A percentile compares a stretch with the other conserved stretches of the same genome.
Conservation (phyloP, 2,329 filamentous ascomycete genomes). For the Cladosporium oxysporum region DNA sequence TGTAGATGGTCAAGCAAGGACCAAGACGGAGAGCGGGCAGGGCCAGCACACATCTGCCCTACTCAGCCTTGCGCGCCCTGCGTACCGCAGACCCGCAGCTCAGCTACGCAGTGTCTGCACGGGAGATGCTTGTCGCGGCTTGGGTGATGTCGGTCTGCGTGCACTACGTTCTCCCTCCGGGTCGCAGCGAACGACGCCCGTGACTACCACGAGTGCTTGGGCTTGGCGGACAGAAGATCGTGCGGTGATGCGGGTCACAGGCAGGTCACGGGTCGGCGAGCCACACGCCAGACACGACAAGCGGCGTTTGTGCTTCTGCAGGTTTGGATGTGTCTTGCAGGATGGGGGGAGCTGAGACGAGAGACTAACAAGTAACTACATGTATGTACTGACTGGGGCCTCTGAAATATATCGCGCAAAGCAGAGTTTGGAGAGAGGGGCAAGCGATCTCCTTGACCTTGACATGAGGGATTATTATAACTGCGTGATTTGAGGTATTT, state of each 20-base stretch:
- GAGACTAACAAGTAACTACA: neutral
- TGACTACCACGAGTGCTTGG: neutral
- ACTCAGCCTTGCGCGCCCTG: constrained; percentile 14
- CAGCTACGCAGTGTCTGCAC: constrained; percentile 11
- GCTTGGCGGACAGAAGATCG: neutral
- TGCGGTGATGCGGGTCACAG: neutral
- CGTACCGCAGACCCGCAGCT: constrained; percentile 1
- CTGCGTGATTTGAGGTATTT: neutral
- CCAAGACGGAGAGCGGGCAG: constrained; percentile 13
- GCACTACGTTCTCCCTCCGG: neutral
- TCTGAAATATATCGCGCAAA: neutral
- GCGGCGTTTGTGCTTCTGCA: neutral
- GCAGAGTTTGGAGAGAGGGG: neutral
- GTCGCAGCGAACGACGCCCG: neutral
- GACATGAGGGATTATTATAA: too few species aligned
- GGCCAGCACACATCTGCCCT: constrained; percentile 14
- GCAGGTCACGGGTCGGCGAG: neutral
- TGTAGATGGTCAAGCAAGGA: constrained; percentile 2
- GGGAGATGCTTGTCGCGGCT: constrained; percentile 10
- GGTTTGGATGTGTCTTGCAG: neutral
- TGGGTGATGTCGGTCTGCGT: constrained; percentile 1
- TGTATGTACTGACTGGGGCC: neutral
- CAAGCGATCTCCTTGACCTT: neutral
- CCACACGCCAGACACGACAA: neutral
- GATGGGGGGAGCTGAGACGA: neutral